Percentiles rank a stretch among this genome's conserved stretches.
Evolutionary conservation across 306 rosid species (phyloP).

Genomic region (Rosa persica): DNA sequence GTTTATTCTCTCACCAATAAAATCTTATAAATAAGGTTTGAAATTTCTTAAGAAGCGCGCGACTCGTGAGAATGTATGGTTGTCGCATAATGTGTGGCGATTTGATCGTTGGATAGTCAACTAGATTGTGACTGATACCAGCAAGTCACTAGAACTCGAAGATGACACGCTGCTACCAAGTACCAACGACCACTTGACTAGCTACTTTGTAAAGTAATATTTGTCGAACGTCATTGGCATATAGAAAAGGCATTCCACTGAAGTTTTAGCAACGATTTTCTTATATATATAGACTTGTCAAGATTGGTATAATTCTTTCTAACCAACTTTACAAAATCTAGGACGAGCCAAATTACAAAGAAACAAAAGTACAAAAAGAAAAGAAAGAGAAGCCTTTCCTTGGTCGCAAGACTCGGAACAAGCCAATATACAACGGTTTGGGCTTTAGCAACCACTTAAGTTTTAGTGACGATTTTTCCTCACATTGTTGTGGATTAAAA

Average conservation of each 20-base stretch:
- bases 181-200: background rate
- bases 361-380: background rate
- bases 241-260: background rate
- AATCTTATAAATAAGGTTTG: background rate
- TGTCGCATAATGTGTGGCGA: background rate
- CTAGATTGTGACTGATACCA: slow-evolving; percentile 1
- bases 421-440: background rate
- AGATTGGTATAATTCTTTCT: background rate
- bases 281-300: background rate
- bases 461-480: background rate
- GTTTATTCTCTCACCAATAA: background rate
- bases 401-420: background rate
- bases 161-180: background rate
- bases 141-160: background rate
- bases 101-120: background rate
- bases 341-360: background rate
- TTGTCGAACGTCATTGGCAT: background rate
- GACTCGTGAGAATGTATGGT: background rate
- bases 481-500: background rate
- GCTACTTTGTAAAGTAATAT: background rate
- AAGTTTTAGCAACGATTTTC: background rate
- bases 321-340: background rate
- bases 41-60: background rate
- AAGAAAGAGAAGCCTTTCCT: background rate
- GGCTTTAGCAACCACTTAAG: background rate